phyloP scores from a whole-genome alignment of 2,329 filamentous ascomycete species.

The Chaetomiaceae sp. region DNA sequence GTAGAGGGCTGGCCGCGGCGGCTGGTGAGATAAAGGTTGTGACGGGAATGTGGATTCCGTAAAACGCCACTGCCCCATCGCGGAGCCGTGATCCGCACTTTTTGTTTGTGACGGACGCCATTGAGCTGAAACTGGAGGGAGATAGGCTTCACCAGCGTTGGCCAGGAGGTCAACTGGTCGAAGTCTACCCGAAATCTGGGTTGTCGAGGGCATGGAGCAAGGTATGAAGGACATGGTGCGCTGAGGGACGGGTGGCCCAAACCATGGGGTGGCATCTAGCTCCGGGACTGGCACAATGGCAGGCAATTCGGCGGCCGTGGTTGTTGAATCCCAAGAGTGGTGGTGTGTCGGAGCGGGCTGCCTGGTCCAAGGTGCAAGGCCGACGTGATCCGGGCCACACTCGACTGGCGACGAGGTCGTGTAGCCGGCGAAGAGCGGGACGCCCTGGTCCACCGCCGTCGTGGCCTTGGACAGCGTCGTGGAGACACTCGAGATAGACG shows the following conservation, averaged over 20 bases:
- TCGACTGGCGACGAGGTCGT: constrained; percentile 5
- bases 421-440: neutral
- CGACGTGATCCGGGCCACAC: neutral
- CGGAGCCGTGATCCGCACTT: neutral
- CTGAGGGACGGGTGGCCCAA: neutral
- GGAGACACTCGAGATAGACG: neutral
- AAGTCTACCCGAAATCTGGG: neutral
- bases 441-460: neutral
- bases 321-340: neutral
- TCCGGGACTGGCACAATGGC: neutral
- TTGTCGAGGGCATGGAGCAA: neutral
- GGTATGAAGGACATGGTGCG: neutral
- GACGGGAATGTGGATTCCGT: neutral
- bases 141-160: neutral
- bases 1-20: too few species aligned
- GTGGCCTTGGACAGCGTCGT: neutral
- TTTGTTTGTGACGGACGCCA: neutral
- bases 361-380: neutral
- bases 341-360: neutral
- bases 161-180: neutral
- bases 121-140: accelerated
- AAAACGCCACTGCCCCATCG: neutral
- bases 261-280: neutral
- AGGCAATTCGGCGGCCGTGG: neutral
- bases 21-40: neutral